These are phyloP conservation scores for Pichia sp. DNA, from an alignment of 1,139 yeast species.

Conservation along the genomic window DNA sequence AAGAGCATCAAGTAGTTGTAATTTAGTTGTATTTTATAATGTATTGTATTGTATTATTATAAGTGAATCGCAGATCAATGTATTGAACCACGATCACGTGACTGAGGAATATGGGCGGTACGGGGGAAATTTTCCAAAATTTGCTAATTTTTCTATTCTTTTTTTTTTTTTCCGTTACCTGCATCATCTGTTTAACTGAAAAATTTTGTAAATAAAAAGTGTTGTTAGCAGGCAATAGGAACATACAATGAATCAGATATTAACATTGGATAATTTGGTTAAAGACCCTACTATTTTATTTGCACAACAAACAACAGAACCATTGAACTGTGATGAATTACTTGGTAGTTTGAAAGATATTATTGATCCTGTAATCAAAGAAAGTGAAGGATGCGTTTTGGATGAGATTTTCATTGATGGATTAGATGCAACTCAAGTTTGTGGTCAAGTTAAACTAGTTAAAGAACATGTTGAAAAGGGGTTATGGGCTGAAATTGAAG, in stretches of 20 bases:
- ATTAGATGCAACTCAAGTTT: conserved; percentile 81
- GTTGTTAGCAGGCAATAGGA: too few relatives aligned
- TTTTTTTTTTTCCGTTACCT: too few relatives aligned
- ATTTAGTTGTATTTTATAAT: too few relatives aligned
- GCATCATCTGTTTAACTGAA: too few relatives aligned
- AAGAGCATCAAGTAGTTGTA: background rate
- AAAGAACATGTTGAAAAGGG: conserved; percentile 60
- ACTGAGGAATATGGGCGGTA: too few relatives aligned
- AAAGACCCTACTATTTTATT: conserved; percentile 12
- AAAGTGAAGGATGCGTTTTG: conserved; percentile 25
- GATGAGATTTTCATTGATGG: conserved; percentile 85
- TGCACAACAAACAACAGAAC: conserved; percentile 3
- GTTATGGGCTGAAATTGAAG: conserved; percentile 41
- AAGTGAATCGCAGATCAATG: too few relatives aligned
- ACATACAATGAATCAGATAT: background rate
- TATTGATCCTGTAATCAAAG: conserved; percentile 13
- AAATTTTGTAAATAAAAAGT: too few relatives aligned
- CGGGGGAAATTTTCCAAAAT: too few relatives aligned
- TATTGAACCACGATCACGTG: too few relatives aligned
- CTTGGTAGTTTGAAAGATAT: conserved; percentile 9
- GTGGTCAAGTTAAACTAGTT: conserved; percentile 87
- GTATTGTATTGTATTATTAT: too few relatives aligned
- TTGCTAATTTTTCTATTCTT: too few relatives aligned
- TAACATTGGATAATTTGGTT: conserved; percentile 7
- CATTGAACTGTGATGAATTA: conserved; percentile 8